Evolutionary conservation across 495 filamentous ascomycete species (phyloP).

Genomic region (Tuber calosporum): DNA sequence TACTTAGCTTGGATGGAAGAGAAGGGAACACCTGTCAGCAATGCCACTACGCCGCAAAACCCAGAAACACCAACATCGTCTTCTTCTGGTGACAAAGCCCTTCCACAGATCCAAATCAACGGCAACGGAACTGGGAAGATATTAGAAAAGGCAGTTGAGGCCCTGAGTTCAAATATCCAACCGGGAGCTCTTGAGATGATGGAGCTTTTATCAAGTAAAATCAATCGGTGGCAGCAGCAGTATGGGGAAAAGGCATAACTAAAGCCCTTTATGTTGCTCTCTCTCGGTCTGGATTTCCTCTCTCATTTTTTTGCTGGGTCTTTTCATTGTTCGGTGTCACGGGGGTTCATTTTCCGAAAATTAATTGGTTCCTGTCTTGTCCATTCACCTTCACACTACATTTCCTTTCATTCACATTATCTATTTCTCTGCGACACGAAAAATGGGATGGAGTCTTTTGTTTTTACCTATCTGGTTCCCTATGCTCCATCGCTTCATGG

Average conservation of each 20-base stretch:
- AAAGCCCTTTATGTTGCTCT: background rate
- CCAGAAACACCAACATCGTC: constrained; percentile 27
- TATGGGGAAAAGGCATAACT: constrained; percentile 38
- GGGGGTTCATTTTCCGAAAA: constrained; percentile 9
- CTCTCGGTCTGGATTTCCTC: background rate
- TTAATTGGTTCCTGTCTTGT: constrained; percentile 7
- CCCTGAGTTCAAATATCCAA: constrained; percentile 28
- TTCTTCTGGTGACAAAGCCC: constrained; percentile 26
- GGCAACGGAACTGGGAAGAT: constrained; percentile 37
- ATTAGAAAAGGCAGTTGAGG: constrained; percentile 38
- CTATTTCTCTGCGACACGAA: constrained; percentile 2
- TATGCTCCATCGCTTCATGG: background rate
- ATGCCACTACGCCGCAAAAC: constrained; percentile 39
- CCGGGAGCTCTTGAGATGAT: constrained; percentile 39
- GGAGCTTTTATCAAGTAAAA: constrained; percentile 41
- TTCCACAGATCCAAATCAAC: constrained; percentile 40
- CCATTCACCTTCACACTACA: constrained; percentile 3
- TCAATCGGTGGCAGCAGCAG: constrained; percentile 41
- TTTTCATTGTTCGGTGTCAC: background rate
- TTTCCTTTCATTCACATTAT: constrained; percentile 6
- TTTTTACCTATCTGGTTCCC: background rate
- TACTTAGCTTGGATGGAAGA: constrained; percentile 42
- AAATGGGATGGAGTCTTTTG: background rate
- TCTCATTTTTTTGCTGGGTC: background rate
- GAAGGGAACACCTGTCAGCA: constrained; percentile 38